Conservation (phyloP, 1,139 yeast species). For the Yamadazyma sp. region DNA sequence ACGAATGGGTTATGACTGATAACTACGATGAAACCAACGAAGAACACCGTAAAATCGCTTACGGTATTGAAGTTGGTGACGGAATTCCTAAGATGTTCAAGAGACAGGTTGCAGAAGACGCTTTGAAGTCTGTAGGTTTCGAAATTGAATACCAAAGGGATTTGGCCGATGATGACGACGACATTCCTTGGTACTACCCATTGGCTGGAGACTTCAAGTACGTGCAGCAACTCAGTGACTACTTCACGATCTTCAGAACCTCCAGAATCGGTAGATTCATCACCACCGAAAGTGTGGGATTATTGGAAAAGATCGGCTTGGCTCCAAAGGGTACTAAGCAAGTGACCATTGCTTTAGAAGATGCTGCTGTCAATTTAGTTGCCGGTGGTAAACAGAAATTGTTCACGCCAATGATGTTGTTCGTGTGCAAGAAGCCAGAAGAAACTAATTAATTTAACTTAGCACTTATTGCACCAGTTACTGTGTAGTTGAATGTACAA, state of each 20-base stretch:
- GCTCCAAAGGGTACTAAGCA: slow-evolving; percentile 94
- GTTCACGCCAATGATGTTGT: slow-evolving; percentile 96
- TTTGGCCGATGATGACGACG: slow-evolving; percentile 80
- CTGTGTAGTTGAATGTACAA: neutral
- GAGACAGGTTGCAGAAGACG: slow-evolving; percentile 82
- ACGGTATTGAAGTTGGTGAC: slow-evolving; percentile 97
- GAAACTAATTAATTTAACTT: too few relatives aligned
- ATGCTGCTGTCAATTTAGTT: slow-evolving; percentile 94
- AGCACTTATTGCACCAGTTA: neutral
- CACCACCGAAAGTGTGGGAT: slow-evolving; percentile 78
- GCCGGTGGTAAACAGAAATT: slow-evolving; percentile 87
- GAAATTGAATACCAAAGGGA: slow-evolving; percentile 74
- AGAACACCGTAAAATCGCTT: slow-evolving; percentile 92
- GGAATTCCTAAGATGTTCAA: slow-evolving; percentile 98
- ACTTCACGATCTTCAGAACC: slow-evolving; percentile 86
- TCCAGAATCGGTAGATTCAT: slow-evolving; percentile 80
- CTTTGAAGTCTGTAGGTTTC: slow-evolving; percentile 86
- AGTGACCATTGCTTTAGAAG: slow-evolving; percentile 91
- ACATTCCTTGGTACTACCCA: slow-evolving; percentile 97
- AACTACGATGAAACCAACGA: slow-evolving; percentile 81
- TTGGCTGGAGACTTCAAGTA: slow-evolving; percentile 90
- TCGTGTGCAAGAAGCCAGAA: slow-evolving; percentile 76
- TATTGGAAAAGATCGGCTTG: slow-evolving; percentile 78
- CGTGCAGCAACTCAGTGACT: slow-evolving; percentile 75
- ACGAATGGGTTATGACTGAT: slow-evolving; percentile 99